A percentile compares a stretch with the other conserved stretches of the same genome.
These are phyloP conservation scores for Aphanocladium album DNA, from an alignment of 2,329 filamentous ascomycete genomes.

Conservation along the genomic window DNA sequence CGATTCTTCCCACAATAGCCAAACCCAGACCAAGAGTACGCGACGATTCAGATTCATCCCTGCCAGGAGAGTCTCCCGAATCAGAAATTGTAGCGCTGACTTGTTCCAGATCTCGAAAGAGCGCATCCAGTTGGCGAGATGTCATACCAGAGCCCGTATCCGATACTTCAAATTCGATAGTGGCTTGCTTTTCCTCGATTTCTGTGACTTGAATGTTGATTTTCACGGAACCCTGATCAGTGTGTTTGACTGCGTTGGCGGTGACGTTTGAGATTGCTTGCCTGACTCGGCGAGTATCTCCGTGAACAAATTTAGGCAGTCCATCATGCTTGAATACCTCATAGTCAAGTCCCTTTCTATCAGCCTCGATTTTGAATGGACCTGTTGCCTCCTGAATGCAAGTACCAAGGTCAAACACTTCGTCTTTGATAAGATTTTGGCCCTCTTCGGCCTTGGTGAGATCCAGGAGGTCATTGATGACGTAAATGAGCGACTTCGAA, in stretches of 20 bases:
- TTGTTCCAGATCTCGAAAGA: constrained; percentile 56
- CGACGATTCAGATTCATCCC: constrained; percentile 26
- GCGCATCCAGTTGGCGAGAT: constrained; percentile 50
- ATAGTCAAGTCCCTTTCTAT: constrained; percentile 69
- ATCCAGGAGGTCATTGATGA: constrained; percentile 88
- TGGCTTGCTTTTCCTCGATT: constrained; percentile 47
- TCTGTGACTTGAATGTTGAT: constrained; percentile 65
- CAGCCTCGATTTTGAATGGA: constrained; percentile 67
- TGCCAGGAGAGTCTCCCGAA: background rate
- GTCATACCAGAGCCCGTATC: constrained; percentile 74
- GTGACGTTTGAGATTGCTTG: constrained; percentile 79
- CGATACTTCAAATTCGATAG: constrained; percentile 68
- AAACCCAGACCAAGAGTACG: constrained; percentile 71
- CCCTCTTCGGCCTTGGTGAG: constrained; percentile 85
- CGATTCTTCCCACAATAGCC: constrained; percentile 79
- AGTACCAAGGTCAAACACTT: constrained; percentile 65
- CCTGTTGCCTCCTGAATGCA: constrained; percentile 75
- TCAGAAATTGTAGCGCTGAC: constrained; percentile 42
- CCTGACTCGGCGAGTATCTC: constrained; percentile 74
- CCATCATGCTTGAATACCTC: constrained; percentile 62
- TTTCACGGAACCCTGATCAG: constrained; percentile 59
- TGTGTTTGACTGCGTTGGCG: constrained; percentile 81
- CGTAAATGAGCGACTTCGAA: constrained; percentile 87
- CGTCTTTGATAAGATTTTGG: constrained; percentile 71
- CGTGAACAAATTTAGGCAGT: constrained; percentile 65